Evolutionary conservation across 306 rosid genomes (phyloP), one percentile per base, ranked within the genome.

Genomic region (Sesbania bispinosa): DNA sequence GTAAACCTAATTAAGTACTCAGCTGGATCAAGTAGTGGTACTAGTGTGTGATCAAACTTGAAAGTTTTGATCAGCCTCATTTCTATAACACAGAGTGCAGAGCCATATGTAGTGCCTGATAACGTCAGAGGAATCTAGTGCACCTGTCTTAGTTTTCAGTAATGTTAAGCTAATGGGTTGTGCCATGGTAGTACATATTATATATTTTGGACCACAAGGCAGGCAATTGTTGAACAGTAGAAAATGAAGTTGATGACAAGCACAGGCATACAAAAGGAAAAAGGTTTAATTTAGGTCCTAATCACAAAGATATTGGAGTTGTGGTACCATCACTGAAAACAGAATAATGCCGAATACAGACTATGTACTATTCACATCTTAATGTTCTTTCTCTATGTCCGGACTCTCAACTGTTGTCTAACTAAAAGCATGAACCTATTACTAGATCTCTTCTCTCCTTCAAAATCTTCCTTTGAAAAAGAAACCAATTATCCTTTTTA

Each of bases 121-220:
- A 77, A 48, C 36, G 62, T 51, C 59, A 50, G 35, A 67, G 60
- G 79, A 68, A 74, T 51, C 20, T 67, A 30, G 55, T 26, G 71
- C 46, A 32, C 19, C 65, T 33, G 62, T 63, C 77, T 47, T 39
- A 47, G 18, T 19, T 50, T 71, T 13, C 21, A 16, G n/a, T n/a
- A n/a, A n/a, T n/a, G n/a, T n/a, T n/a, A n/a, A n/a, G n/a, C 27
- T 30, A 5, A 5, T 63, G 58, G 50, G 39, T 24, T 51, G 23
- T 58, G 43, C 21, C 48, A n/a, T n/a, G n/a, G n/a, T n/a, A 32
- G 27, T n/a, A 50, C 11, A 42, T 14, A 13, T 24, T n/a, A n/a
- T n/a, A n/a, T 19, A 11, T 21, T 13, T 38, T 67, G 73, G 80
- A 74, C 80, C 84, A 68, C 79, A 53, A 57, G 29, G 35, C 35